phyloP scores from a whole-genome alignment of 2,329 filamentous ascomycete genomes.

The Truncatella angustata region DNA sequence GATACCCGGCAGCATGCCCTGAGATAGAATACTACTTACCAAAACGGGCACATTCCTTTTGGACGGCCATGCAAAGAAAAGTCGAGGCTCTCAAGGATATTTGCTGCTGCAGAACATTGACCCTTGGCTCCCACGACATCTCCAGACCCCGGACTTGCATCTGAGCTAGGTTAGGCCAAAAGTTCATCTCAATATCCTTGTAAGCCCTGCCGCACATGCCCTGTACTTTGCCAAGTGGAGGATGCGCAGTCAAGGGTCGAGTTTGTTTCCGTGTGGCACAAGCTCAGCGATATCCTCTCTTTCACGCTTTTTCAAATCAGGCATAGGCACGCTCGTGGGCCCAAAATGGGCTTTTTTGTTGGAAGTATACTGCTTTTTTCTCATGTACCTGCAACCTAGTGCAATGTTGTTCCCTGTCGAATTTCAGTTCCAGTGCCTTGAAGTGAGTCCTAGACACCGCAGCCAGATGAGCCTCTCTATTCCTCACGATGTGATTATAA shows the following conservation, averaged over 20 bases:
- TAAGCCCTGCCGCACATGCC: neutral
- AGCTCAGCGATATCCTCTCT: neutral
- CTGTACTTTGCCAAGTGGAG: neutral
- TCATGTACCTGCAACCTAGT: neutral
- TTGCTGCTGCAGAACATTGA: neutral
- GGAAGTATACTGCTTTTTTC: slow-evolving; percentile 4
- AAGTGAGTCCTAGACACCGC: neutral
- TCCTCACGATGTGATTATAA: neutral
- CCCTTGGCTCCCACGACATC: neutral
- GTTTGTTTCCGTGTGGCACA: neutral
- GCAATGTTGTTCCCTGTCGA: neutral
- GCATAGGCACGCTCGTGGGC: too few species aligned
- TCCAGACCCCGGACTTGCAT: neutral
- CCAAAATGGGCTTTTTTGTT: too few species aligned
- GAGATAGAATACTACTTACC: slow-evolving; percentile 5
- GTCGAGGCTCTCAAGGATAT: neutral
- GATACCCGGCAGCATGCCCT: too few species aligned
- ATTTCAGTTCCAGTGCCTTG: neutral
- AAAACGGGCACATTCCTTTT: neutral
- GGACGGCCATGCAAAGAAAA: neutral
- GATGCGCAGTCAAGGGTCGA: neutral
- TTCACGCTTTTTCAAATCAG: too few species aligned
- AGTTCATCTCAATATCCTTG: neutral
- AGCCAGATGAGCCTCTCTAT: neutral
- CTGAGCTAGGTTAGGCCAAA: neutral